Base-by-base conservation (phyloP, 2,329 filamentous ascomycete species). In the Claviceps pusilla region DNA sequence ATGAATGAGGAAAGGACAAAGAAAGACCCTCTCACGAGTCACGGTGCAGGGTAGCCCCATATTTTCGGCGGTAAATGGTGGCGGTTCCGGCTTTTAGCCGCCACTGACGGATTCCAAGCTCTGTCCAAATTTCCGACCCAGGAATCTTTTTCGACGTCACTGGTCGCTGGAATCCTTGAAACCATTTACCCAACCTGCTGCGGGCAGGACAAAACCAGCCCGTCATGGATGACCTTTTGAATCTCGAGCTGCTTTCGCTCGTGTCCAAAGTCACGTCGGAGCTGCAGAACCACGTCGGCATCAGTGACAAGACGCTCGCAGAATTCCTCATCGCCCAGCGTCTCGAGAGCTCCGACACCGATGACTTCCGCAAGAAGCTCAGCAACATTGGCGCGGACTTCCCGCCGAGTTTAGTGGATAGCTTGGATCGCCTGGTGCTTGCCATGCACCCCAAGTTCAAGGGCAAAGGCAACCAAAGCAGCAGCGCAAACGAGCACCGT, bases 271-370 rank as follows among this genome's bases (percentile, higher is more conserved):
- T 98, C 62, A 89, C 89, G 14, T 91, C 87, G 19, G 93, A 98
- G 70, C 77, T 98, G 53, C 86, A 95, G 63, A 98, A 98, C 65
- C 88, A 98, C 71, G 72, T 97, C 56, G 89, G 90, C 54, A 82
- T 96, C 62, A 86, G 80, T 66, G 90, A 98, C 71, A 96, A 95
- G 71, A 95, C 89, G 5, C 82, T 98, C 31, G 90, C 93, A 61
- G 93, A 98, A 70, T 98, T 95, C 66, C 82, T 98, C 63, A 95
- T 98, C 65, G 87, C 87, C 57, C 86, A 95, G 66, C 88, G 95
- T 63, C 71, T 85, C 66, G 80, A 90, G 77, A 86, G 83, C 72
- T 77, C 75, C 52, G 78, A 78, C 33, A 75, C 87, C 55, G 69
- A 77, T 52, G 83, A 86, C 33, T 98, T 97, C 73, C 86, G 86